Evolutionary conservation across 306 rosid genomes (phyloP).

Genomic region (Ammopiptanthus mongolicus): DNA sequence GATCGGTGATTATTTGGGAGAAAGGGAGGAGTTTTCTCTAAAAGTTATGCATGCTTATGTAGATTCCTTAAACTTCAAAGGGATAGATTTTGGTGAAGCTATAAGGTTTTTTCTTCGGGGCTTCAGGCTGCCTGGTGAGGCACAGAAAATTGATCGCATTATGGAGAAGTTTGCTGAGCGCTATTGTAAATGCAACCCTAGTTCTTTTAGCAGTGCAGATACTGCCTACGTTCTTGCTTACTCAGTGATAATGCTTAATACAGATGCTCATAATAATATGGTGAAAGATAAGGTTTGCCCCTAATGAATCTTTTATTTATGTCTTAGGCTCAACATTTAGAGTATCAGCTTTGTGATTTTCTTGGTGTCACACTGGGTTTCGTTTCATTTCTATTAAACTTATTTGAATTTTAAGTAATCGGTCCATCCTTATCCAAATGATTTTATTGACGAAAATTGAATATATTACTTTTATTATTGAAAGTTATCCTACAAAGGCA

Average conservation of each 20-base stretch:
- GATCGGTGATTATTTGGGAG: constrained; percentile 98
- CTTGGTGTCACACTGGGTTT: constrained; percentile 8
- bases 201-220: constrained; percentile 95
- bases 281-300: constrained; percentile 91
- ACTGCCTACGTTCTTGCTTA: constrained; percentile 98
- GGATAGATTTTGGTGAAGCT: constrained; percentile 90
- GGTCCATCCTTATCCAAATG: background rate
- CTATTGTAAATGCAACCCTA: constrained; percentile 92
- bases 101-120: constrained; percentile 93
- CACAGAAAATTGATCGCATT: constrained; percentile 97
- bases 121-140: constrained; percentile 98
- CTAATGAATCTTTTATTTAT: constrained; percentile 28
- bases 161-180: constrained; percentile 99
- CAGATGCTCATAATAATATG: constrained; percentile 96
- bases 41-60: constrained; percentile 99
- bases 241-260: constrained; percentile 98
- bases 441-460: constrained; percentile 19
- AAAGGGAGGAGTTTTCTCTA: constrained; percentile 87
- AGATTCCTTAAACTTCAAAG: constrained; percentile 89
- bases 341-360: background rate
- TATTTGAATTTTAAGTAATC: background rate
- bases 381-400: background rate
- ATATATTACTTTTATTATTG: constrained; percentile 5
- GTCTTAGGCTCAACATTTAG: background rate
- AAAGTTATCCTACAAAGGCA: constrained; percentile 8